Evolutionary conservation across 139 green algal species (phyloP).

Genomic region (Closterium sp.): DNA sequence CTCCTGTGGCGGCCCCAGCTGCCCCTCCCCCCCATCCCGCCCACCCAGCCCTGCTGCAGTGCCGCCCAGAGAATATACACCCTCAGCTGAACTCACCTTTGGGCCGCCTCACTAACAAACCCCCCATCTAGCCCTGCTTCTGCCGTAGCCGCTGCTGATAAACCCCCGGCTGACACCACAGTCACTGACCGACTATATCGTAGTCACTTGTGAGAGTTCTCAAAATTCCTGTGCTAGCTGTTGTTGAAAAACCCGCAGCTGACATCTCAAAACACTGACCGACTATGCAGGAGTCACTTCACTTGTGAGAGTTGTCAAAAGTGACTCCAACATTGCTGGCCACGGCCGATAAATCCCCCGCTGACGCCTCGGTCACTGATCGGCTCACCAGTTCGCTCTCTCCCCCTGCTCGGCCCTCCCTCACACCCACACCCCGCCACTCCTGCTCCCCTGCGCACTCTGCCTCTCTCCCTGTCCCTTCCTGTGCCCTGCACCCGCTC

Average conservation of each 20-base stretch:
- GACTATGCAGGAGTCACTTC: background rate
- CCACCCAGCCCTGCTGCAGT: background rate
- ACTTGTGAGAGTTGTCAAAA: background rate
- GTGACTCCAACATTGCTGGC: background rate
- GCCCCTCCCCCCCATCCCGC: too few relatives aligned
- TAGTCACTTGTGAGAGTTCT: too few relatives aligned
- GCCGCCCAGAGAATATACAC: background rate
- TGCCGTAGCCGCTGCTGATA: too few relatives aligned
- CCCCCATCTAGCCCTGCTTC: too few relatives aligned
- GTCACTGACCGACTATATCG: too few relatives aligned
- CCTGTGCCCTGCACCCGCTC: background rate
- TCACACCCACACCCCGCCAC: background rate
- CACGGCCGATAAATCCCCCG: background rate
- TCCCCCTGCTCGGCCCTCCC: background rate
- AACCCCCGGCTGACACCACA: too few relatives aligned
- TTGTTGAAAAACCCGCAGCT: background rate
- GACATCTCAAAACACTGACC: background rate
- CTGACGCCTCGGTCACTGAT: background rate
- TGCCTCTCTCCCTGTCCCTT: background rate
- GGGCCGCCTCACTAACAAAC: too few relatives aligned
- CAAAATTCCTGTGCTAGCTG: background rate
- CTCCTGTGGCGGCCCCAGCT: background rate
- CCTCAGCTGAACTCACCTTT: background rate
- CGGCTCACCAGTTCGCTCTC: background rate
- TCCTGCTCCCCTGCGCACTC: background rate